These are phyloP conservation scores for Colletotrichum camelliae DNA, from an alignment of 2,329 filamentous ascomycete species.

Conservation along the genomic window DNA sequence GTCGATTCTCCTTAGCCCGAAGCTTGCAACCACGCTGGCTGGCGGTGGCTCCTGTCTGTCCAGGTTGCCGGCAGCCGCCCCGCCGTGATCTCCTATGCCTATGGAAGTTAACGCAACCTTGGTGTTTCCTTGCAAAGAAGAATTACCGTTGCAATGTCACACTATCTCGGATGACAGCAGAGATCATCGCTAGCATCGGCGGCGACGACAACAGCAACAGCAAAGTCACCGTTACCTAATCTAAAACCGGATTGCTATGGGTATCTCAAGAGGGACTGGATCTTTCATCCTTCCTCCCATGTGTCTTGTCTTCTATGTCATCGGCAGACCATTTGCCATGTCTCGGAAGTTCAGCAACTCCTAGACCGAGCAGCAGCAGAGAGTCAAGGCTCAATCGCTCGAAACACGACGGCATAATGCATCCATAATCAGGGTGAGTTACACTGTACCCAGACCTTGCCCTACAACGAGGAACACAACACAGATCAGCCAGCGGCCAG, in stretches of 20 bases:
- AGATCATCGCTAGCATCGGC: not conserved
- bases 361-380: not conserved
- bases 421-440: not conserved
- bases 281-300: not conserved
- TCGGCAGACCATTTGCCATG: not conserved
- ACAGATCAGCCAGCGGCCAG: not conserved
- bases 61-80: not conserved
- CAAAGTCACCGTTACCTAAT: not conserved
- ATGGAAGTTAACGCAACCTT: not conserved
- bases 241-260: not conserved
- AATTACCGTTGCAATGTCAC: not conserved
- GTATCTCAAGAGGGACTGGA: not conserved
- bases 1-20: not conserved
- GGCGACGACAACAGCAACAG: not conserved
- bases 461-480: not conserved
- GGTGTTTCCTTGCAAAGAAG: not conserved
- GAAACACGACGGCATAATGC: conserved; percentile 7
- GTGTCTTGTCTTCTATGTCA: not conserved
- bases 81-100: not conserved
- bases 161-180: not conserved
- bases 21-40: not conserved
- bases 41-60: not conserved
- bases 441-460: not conserved
- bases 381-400: conserved; percentile 1
- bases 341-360: not conserved